A percentile compares a stretch with the other conserved stretches of the same genome.
Conservation (phyloP, 306 rosid genomes). For the Trichosanthes cucumerina region DNA sequence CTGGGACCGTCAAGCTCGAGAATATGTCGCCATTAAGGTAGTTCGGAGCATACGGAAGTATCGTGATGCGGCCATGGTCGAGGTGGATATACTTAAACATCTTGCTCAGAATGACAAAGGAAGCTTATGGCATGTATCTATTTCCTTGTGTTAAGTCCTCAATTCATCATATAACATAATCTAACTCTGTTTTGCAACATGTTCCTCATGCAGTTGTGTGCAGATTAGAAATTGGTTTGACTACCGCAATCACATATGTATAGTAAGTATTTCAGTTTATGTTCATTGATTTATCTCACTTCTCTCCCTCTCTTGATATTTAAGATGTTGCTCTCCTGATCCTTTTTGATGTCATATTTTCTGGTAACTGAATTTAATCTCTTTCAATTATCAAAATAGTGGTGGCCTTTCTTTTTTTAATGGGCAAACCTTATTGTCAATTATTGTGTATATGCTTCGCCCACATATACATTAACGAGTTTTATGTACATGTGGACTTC, state of each 20-base stretch:
- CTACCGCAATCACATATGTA: slow-evolving; percentile 91
- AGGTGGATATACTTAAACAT: slow-evolving; percentile 70
- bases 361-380: background rate
- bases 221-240: slow-evolving; percentile 84
- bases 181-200: slow-evolving; percentile 11
- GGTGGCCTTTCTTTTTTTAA: background rate
- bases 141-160: background rate
- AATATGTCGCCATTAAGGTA: slow-evolving; percentile 88
- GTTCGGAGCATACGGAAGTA: slow-evolving; percentile 78
- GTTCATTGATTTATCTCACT: background rate
- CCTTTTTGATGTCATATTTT: background rate
- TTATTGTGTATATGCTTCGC: background rate
- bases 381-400: background rate
- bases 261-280: slow-evolving; percentile 48
- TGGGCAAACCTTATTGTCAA: background rate
- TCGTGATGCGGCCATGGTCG: slow-evolving; percentile 92
- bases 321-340: background rate
- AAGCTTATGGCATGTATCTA: slow-evolving; percentile 40
- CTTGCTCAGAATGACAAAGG: slow-evolving; percentile 52
- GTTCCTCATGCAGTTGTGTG: slow-evolving; percentile 61
- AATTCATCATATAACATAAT: slow-evolving; percentile 4
- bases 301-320: background rate
- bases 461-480: background rate
- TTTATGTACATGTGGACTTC: slow-evolving; percentile 29
- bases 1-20: slow-evolving; percentile 84